phyloP scores from a whole-genome alignment of 2,329 filamentous ascomycete species.

The Stemphylium lycopersici region DNA sequence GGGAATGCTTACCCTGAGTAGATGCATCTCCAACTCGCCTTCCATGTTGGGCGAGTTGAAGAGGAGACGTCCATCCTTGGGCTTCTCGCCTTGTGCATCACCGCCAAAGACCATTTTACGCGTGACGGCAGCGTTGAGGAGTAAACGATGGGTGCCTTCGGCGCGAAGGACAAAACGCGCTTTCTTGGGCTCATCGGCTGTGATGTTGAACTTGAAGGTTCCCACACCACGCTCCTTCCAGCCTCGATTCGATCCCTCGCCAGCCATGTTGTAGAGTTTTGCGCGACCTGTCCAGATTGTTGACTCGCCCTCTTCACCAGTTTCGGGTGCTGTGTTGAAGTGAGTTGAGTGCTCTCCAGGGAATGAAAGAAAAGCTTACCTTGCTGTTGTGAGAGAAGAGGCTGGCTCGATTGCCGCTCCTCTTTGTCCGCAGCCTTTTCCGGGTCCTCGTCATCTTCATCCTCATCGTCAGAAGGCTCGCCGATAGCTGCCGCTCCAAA shows the following conservation, averaged over 20 bases:
- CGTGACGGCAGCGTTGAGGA: constrained; percentile 83
- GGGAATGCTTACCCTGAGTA: constrained; percentile 61
- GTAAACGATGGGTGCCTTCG: constrained; percentile 84
- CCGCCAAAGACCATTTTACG: constrained; percentile 81
- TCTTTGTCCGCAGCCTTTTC: constrained; percentile 42
- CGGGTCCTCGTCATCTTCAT: constrained; percentile 53
- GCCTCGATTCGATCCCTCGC: constrained; percentile 59
- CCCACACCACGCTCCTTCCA: constrained; percentile 93
- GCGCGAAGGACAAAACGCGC: constrained; percentile 87
- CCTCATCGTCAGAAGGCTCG: constrained; percentile 61
- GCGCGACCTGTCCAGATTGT: constrained; percentile 78
- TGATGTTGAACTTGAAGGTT: constrained; percentile 77
- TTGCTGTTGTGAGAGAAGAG: constrained; percentile 64
- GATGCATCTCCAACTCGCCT: constrained; percentile 59
- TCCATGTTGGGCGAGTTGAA: constrained; percentile 63
- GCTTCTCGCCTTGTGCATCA: constrained; percentile 65
- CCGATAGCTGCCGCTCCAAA: constrained; percentile 76
- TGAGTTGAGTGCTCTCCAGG: constrained; percentile 18
- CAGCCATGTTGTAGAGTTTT: constrained; percentile 81
- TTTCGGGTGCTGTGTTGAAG: constrained; percentile 66
- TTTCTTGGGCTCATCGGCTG: constrained; percentile 48
- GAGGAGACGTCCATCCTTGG: constrained; percentile 72
- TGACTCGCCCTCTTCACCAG: constrained; percentile 83
- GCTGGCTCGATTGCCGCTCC: constrained; percentile 35
- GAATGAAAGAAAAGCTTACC: constrained; percentile 55